Percentiles rank a stretch among this genome's conserved stretches.
Conservation (phyloP, 768 basidiomycete species). For the Amyloporia xantha region DNA sequence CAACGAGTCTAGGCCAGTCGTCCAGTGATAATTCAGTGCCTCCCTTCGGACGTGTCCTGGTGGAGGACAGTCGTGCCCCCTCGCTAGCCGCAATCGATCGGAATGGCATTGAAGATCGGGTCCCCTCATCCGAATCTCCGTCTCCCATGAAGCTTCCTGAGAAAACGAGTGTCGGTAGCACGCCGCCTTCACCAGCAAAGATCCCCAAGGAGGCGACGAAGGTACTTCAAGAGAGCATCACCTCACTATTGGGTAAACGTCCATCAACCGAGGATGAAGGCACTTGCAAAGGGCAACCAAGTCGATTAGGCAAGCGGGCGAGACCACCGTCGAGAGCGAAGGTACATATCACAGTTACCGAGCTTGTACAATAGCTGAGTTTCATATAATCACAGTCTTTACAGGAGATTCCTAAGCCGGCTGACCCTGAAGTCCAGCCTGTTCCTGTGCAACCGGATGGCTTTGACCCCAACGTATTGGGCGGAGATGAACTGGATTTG, state of each 20-base stretch:
- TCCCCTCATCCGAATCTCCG: constrained; percentile 55
- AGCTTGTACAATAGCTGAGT: not conserved
- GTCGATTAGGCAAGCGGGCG: constrained; percentile 28
- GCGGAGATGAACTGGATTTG: not conserved
- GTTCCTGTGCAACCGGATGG: not conserved
- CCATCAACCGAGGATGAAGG: constrained; percentile 28
- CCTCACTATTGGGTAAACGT: constrained; percentile 64
- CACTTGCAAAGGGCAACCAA: constrained; percentile 6
- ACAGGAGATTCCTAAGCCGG: not conserved
- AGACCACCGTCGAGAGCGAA: constrained; percentile 32
- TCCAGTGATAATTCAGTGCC: not conserved
- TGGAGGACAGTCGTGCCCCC: not conserved
- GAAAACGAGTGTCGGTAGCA: constrained; percentile 17
- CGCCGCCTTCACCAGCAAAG: constrained; percentile 14
- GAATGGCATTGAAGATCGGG: constrained; percentile 16
- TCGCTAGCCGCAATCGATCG: not conserved
- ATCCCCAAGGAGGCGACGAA: constrained; percentile 34
- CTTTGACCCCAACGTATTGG: not conserved
- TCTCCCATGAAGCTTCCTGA: constrained; percentile 32
- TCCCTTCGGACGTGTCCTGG: not conserved
- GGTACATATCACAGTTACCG: constrained; percentile 23
- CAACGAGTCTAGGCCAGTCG: not conserved
- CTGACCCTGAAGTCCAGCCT: not conserved
- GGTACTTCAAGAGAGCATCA: constrained; percentile 63
- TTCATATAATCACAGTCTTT: not conserved